Evolutionary conservation across 257 asterid species (phyloP).

Genomic region (Cynanchum wilfordii): DNA sequence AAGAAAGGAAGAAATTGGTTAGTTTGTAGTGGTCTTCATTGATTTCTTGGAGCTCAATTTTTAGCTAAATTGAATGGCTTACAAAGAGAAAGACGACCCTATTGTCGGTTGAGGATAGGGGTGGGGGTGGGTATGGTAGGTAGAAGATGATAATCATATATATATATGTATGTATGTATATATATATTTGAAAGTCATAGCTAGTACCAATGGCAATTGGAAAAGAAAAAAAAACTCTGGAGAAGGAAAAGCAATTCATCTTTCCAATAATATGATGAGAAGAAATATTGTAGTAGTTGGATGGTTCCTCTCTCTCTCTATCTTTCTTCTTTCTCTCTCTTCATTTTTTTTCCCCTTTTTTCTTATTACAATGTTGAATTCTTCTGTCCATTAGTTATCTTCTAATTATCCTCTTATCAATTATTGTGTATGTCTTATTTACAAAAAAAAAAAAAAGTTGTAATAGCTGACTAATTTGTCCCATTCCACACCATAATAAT

Average conservation of each 20-base stretch:
- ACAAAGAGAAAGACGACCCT: neutral
- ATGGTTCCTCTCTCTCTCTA: neutral
- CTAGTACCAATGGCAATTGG: neutral
- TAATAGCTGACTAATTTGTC: no score
- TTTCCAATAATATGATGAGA: neutral
- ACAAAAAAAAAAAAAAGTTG: no score
- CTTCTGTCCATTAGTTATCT: no score
- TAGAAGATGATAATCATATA: neutral
- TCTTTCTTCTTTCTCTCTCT: neutral
- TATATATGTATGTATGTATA: no score
- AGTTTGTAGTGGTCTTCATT: neutral
- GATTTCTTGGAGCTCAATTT: neutral
- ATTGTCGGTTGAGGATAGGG: neutral
- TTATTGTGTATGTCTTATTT: no score
- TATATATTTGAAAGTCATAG: neutral
- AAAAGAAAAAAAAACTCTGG: neutral
- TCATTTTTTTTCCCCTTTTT: no score
- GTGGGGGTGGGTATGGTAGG: neutral
- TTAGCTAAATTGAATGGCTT: neutral
- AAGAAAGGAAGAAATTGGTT: neutral
- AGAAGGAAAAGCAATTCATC: neutral
- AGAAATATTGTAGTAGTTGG: slow-evolving; percentile 2
- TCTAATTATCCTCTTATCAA: no score
- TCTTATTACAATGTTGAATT: no score
- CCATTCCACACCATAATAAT: no score